A percentile compares a stretch with the other conserved stretches of the same genome.
Conservation (phyloP, 805 yeast genomes). For the Yarrowia sp. region DNA sequence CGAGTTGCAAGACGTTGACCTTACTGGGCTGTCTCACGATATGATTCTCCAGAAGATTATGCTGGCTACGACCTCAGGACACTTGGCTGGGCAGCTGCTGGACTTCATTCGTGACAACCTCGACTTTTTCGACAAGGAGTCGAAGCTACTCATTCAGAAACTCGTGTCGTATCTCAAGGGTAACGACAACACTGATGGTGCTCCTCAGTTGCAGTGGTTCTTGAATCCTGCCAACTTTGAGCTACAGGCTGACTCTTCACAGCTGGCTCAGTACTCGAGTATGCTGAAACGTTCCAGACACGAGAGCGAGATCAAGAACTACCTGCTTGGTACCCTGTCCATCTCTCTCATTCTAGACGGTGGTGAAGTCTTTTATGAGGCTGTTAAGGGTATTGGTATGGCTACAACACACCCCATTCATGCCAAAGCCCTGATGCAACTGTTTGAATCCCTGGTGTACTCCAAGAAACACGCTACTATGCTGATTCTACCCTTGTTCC, state of each 20-base stretch:
- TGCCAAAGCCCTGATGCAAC: not conserved
- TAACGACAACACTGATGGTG: not conserved
- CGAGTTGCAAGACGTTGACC: conserved; percentile 5
- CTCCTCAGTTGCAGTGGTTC: conserved; percentile 30
- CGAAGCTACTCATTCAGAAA: conserved; percentile 3
- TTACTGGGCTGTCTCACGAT: not conserved
- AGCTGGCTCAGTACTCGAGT: conserved; percentile 10
- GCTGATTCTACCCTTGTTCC: conserved; percentile 1
- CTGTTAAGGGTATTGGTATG: conserved; percentile 13
- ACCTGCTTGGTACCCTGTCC: conserved; percentile 6
- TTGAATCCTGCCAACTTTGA: conserved; percentile 18
- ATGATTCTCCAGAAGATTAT: conserved; percentile 20
- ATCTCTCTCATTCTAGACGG: conserved; percentile 25
- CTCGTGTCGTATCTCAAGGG: conserved; percentile 27
- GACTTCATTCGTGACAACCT: conserved; percentile 13
- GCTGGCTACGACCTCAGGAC: conserved; percentile 9
- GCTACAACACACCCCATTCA: conserved; percentile 8
- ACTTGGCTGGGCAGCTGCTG: conserved; percentile 15
- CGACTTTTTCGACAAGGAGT: conserved; percentile 12
- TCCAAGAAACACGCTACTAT: conserved; percentile 8
- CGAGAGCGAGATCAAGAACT: conserved; percentile 27
- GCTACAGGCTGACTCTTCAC: conserved; percentile 20
- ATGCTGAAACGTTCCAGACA: conserved; percentile 6
- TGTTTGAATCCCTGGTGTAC: conserved; percentile 23
- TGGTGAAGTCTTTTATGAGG: conserved; percentile 2